These are phyloP conservation scores for Penstemon newberryi DNA, from an alignment of 257 asterid genomes.

Conservation along the genomic window DNA sequence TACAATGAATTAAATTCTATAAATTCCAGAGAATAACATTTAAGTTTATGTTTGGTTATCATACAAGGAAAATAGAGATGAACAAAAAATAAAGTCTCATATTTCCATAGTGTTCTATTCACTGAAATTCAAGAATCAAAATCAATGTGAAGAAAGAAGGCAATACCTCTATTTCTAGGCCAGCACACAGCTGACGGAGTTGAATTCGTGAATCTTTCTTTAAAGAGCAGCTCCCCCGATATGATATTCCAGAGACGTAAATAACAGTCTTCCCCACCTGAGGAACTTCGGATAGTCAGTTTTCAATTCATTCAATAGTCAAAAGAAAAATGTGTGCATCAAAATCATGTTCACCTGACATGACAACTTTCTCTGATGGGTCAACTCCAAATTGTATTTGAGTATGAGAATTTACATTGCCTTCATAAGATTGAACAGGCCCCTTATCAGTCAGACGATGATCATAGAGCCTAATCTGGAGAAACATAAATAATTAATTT, in stretches of 20 bases:
- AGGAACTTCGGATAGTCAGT: conserved; percentile 12
- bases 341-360: conserved; percentile 60
- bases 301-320: conserved; percentile 25
- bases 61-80: not conserved
- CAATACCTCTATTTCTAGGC: conserved; percentile 56
- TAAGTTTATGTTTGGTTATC: too few species aligned
- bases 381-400: conserved; percentile 82
- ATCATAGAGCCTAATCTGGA: conserved; percentile 87
- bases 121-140: too few species aligned
- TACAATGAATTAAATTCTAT: conserved; percentile 1
- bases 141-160: not conserved
- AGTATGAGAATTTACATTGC: conserved; percentile 74
- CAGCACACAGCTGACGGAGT: conserved; percentile 77
- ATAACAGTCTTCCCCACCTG: conserved; percentile 92
- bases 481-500: not conserved
- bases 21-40: not conserved
- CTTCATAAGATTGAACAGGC: conserved; percentile 79
- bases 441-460: conserved; percentile 69
- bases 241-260: conserved; percentile 80
- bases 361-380: conserved; percentile 71
- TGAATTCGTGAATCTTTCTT: conserved; percentile 54
- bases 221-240: conserved; percentile 79
- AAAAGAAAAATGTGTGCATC: not conserved
- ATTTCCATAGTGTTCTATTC: too few species aligned
- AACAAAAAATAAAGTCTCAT: not conserved